Conservation (phyloP, 2,329 filamentous ascomycete species). For the Diaporthe aspalathi region DNA sequence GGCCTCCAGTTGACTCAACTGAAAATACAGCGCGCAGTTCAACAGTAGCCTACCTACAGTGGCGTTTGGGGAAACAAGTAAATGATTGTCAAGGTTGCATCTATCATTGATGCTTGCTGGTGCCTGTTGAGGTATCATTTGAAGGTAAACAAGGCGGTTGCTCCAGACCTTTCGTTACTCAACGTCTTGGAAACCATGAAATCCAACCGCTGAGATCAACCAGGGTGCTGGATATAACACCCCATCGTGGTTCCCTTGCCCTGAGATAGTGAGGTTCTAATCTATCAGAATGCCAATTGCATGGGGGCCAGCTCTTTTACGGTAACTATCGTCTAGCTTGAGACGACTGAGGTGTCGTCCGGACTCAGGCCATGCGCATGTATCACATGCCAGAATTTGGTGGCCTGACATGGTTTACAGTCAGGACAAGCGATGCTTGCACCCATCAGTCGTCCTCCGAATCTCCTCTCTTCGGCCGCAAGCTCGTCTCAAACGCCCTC, state of each 20-base stretch:
- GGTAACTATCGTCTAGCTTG: background rate
- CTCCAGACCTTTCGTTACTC: background rate
- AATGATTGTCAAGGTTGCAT: too few relatives aligned
- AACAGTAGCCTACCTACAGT: background rate
- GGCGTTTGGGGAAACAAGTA: background rate
- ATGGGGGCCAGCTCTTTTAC: background rate
- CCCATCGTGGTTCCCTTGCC: background rate
- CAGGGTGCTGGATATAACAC: background rate
- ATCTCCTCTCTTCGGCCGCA: background rate
- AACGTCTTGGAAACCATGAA: too few relatives aligned
- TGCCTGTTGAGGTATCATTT: background rate
- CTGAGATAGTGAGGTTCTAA: background rate
- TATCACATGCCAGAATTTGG: background rate
- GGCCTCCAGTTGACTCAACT: background rate
- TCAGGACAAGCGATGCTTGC: background rate
- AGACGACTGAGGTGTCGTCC: background rate
- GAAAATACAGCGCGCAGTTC: too few relatives aligned
- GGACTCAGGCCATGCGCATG: background rate
- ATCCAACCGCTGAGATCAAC: background rate
- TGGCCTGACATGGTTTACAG: background rate
- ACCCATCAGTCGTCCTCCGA: too few relatives aligned
- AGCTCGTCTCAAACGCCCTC: background rate
- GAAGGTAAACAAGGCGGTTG: too few relatives aligned
- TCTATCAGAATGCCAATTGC: background rate
- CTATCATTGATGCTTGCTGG: background rate